Conservation (phyloP, 1,139 yeast species). For the Maudiozyma humilis region DNA sequence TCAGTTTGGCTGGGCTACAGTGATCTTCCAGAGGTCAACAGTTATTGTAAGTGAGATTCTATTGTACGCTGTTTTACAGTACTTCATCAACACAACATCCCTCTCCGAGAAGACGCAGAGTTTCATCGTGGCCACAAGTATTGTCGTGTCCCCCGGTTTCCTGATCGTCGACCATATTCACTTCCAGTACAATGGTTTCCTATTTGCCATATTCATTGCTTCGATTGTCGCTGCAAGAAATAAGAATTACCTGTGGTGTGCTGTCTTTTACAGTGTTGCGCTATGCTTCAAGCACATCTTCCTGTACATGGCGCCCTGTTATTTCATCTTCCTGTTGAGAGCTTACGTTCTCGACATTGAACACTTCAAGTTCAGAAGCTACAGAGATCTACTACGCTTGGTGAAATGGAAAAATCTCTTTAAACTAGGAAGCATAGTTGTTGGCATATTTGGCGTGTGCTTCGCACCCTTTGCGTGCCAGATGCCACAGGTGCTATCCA, state of each 20-base stretch:
- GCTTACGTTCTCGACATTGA: constrained; percentile 43
- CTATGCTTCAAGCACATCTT: constrained; percentile 93
- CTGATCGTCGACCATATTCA: constrained; percentile 86
- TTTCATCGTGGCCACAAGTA: constrained; percentile 73
- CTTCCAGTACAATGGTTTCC: constrained; percentile 89
- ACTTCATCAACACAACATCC: constrained; percentile 52
- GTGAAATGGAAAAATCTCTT: constrained; percentile 52
- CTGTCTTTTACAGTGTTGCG: constrained; percentile 62
- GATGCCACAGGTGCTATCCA: constrained; percentile 52
- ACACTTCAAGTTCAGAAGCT: constrained; percentile 28
- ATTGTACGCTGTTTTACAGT: constrained; percentile 61
- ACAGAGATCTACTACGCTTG: constrained; percentile 33
- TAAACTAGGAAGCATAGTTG: constrained; percentile 59
- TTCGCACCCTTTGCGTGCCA: constrained; percentile 75
- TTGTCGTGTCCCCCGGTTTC: constrained; percentile 82
- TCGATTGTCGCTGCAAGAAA: constrained; percentile 66
- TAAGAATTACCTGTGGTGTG: constrained; percentile 53
- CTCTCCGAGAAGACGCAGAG: constrained; percentile 36
- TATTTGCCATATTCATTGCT: constrained; percentile 74
- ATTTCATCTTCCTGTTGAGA: constrained; percentile 68
- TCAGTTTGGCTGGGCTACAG: constrained; percentile 64
- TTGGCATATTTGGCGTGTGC: constrained; percentile 55
- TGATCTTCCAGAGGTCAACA: constrained; percentile 71
- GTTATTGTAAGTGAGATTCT: constrained; percentile 73
- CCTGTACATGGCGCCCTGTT: constrained; percentile 90